phyloP scores from a whole-genome alignment of 768 basidiomycete species.

The Auriscalpium microsporum region DNA sequence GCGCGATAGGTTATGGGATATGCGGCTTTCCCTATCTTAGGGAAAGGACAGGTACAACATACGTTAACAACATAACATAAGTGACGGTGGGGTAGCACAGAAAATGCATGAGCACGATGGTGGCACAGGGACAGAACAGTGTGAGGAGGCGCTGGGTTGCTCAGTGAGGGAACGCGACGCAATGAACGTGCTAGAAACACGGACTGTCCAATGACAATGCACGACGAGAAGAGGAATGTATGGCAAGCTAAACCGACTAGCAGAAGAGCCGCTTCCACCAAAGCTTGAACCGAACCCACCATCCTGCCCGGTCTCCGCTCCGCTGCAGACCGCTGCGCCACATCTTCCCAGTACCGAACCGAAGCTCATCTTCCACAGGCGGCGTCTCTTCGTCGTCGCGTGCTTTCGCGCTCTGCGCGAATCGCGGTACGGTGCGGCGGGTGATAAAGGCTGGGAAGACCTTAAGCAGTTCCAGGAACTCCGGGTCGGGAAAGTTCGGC shows the following conservation, averaged over 20 bases:
- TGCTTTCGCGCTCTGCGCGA: slow-evolving; percentile 33
- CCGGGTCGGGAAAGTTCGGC: slow-evolving; percentile 71
- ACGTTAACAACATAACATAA: too few relatives aligned
- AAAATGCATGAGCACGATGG: neutral
- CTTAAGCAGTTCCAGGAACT: slow-evolving; percentile 56
- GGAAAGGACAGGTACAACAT: too few relatives aligned
- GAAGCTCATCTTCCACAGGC: slow-evolving; percentile 47
- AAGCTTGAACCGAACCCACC: slow-evolving; percentile 69
- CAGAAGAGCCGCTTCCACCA: slow-evolving; percentile 81
- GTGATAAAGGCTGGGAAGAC: slow-evolving; percentile 76
- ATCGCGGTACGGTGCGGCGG: slow-evolving; percentile 62
- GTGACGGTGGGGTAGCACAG: neutral
- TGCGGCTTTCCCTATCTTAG: too few relatives aligned
- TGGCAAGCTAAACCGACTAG: slow-evolving; percentile 24
- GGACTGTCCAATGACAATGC: neutral
- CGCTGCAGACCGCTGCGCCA: slow-evolving; percentile 62
- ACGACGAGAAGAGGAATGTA: neutral
- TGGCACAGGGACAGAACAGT: neutral
- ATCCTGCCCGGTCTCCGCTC: slow-evolving; percentile 59
- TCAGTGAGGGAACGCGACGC: neutral
- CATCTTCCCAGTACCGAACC: slow-evolving; percentile 78
- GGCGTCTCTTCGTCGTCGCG: slow-evolving; percentile 52
- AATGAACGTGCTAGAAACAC: neutral
- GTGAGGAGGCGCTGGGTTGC: neutral
- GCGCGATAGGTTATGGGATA: too few relatives aligned